A percentile compares a stretch with the other conserved stretches of the same genome.
Conservation (phyloP, 148 eudicot species). For the Silene latifolia region DNA sequence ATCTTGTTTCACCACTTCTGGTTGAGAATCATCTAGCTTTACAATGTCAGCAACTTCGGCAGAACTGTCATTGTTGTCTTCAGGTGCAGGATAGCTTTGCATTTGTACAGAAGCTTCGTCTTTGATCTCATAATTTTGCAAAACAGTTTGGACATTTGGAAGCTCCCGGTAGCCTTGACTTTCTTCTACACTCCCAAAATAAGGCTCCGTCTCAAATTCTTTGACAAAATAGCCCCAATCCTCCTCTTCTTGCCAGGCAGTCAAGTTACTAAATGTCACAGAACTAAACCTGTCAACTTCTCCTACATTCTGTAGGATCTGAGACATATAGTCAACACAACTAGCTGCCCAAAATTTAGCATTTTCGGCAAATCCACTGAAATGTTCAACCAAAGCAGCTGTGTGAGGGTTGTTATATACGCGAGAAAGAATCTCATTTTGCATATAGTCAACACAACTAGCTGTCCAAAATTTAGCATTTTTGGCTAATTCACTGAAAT, state of each 20-base stretch:
- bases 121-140: conserved; percentile 3
- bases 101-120: conserved; percentile 4
- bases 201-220: conserved; percentile 21
- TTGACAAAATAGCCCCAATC: conserved; percentile 22
- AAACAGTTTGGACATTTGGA: background rate
- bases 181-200: conserved; percentile 14
- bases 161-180: conserved; percentile 5
- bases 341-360: conserved; percentile 37
- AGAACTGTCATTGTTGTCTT: conserved; percentile 9
- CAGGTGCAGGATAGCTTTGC: conserved; percentile 2
- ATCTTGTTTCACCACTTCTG: conserved; percentile 19
- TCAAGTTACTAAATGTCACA: conserved; percentile 40
- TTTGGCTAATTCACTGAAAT: conserved; percentile 27
- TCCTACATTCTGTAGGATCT: conserved; percentile 25
- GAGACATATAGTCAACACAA: conserved; percentile 32
- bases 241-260: conserved; percentile 42
- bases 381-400: conserved; percentile 28
- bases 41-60: conserved; percentile 18
- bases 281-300: conserved; percentile 30
- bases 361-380: conserved; percentile 27
- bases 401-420: conserved; percentile 28
- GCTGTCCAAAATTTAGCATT: conserved; percentile 38
- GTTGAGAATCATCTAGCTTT: conserved; percentile 17
- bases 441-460: background rate
- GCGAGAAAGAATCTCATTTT: conserved; percentile 31